phyloP scores from a whole-genome alignment of 345 rosid species.

The Cardamine chenopodiifolia region DNA sequence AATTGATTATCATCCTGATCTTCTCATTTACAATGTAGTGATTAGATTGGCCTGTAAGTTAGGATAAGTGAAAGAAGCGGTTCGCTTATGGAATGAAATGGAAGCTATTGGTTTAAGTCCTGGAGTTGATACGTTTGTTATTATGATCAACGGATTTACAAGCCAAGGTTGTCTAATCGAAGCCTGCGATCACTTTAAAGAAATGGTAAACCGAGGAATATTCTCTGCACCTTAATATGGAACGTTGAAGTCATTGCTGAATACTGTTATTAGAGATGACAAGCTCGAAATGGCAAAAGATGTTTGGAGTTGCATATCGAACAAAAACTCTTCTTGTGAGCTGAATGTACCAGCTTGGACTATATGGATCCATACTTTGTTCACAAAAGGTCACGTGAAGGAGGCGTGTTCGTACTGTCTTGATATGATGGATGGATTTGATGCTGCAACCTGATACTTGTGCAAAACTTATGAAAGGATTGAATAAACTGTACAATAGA shows the following conservation, averaged over 20 bases:
- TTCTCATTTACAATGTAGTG: conserved; percentile 60
- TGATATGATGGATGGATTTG: conserved; percentile 85
- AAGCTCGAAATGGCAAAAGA: conserved; percentile 86
- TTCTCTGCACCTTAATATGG: conserved; percentile 81
- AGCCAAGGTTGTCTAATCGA: conserved; percentile 67
- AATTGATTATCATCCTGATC: conserved; percentile 65
- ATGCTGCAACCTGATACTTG: conserved; percentile 96
- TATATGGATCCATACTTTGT: conserved; percentile 90
- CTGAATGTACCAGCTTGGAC: conserved; percentile 90
- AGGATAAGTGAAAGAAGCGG: conserved; percentile 73
- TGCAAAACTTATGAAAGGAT: conserved; percentile 85
- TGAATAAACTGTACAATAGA: conserved; percentile 78
- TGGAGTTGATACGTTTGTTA: conserved; percentile 74
- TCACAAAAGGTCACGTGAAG: conserved; percentile 75
- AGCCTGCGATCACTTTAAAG: conserved; percentile 75
- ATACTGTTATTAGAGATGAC: conserved; percentile 70
- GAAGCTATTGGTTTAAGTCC: conserved; percentile 72
- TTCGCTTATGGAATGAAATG: conserved; percentile 75
- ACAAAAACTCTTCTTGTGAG: conserved; percentile 63
- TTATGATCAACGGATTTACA: conserved; percentile 76
- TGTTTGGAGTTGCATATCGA: conserved; percentile 71
- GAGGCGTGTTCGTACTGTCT: conserved; percentile 89
- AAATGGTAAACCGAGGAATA: conserved; percentile 84
- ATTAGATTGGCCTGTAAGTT: conserved; percentile 80
- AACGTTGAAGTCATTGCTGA: conserved; percentile 65